phyloP scores from a whole-genome alignment of 2,329 filamentous ascomycete genomes.

The Knufia fluminis region DNA sequence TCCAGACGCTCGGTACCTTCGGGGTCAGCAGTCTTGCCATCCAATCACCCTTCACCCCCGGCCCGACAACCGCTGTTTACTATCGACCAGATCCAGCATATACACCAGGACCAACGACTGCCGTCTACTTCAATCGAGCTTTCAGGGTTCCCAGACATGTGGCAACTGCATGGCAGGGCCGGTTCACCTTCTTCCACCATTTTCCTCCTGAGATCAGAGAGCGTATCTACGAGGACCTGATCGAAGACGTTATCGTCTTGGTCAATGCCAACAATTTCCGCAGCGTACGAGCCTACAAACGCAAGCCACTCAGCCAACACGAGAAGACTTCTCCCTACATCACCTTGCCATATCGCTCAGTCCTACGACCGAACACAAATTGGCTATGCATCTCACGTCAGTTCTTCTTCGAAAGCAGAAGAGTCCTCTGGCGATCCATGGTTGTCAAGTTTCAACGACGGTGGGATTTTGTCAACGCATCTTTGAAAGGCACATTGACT shows the following conservation, averaged over 20 bases:
- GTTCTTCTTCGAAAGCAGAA: conserved; percentile 3
- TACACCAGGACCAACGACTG: neutral
- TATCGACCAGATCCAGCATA: neutral
- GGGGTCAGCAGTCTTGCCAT: neutral
- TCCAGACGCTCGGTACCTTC: neutral
- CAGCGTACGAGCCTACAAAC: neutral
- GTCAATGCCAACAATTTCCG: neutral
- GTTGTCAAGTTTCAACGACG: conserved; percentile 6
- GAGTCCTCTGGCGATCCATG: neutral
- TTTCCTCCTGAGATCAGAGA: conserved; percentile 3
- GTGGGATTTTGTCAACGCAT: conserved; percentile 5
- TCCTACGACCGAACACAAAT: neutral
- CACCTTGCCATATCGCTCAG: neutral
- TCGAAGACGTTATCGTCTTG: neutral
- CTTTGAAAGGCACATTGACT: neutral
- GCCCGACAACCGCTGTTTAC: neutral
- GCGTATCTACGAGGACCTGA: neutral
- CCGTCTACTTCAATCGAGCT: neutral
- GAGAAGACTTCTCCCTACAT: neutral
- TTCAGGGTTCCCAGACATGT: neutral
- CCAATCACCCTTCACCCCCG: neutral
- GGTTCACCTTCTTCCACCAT: neutral
- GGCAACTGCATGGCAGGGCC: neutral
- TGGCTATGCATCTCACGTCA: conserved; percentile 3
- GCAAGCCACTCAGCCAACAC: neutral